Conservation (phyloP, 768 basidiomycete genomes). For the Rhodotorula paludigena region DNA sequence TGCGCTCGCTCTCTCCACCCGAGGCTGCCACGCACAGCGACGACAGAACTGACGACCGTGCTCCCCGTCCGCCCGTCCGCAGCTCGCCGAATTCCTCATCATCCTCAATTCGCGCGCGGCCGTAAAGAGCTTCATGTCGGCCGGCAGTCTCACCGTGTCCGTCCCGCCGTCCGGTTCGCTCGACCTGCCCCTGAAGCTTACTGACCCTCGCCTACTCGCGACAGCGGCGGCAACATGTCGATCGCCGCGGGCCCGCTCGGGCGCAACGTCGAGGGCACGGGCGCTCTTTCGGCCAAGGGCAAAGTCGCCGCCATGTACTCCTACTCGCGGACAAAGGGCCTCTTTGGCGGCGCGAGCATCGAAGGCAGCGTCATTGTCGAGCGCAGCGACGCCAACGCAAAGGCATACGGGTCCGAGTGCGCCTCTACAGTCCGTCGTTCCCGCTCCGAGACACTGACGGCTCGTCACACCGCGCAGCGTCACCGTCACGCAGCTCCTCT, state of each 20-base stretch:
- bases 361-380: conserved; percentile 77
- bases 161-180: too few species aligned
- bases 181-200: neutral
- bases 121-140: conserved; percentile 81
- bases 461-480: conserved; percentile 51
- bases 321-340: conserved; percentile 67
- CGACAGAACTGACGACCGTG: too few species aligned
- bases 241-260: conserved; percentile 80
- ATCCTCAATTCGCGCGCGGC: conserved; percentile 76
- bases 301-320: conserved; percentile 83
- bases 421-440: neutral
- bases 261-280: conserved; percentile 81
- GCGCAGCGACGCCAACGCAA: conserved; percentile 82
- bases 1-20: neutral
- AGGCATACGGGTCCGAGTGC: conserved; percentile 59
- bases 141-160: conserved; percentile 65
- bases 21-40: neutral
- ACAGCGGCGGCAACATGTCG: conserved; percentile 41
- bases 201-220: neutral
- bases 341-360: conserved; percentile 82
- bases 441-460: neutral
- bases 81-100: conserved; percentile 50
- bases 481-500: conserved; percentile 71
- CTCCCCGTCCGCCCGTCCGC: too few species aligned
- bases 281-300: conserved; percentile 74